These are phyloP conservation scores for Aegilops speltoides DNA, from an alignment of 176 grass and related monocot genomes.

Conservation along the genomic window DNA sequence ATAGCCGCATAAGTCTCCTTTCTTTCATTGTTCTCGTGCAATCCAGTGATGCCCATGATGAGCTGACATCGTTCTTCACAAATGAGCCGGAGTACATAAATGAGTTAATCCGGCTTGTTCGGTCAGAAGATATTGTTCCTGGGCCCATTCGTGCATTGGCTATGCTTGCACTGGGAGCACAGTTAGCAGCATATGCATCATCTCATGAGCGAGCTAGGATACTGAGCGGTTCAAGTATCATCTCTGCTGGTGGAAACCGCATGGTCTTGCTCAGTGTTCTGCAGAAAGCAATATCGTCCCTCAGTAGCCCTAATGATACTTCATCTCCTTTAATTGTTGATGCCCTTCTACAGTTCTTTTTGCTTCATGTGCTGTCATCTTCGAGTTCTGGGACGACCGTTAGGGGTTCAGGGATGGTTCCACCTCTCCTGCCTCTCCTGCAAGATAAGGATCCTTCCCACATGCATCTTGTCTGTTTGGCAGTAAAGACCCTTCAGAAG, in stretches of 20 bases:
- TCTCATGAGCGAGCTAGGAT: conserved; percentile 95
- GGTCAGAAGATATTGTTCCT: conserved; percentile 85
- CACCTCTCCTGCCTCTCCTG: conserved; percentile 80
- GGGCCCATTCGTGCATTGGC: conserved; percentile 78
- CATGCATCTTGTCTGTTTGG: conserved; percentile 85
- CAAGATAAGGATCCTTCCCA: conserved; percentile 83
- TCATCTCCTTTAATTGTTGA: conserved; percentile 92
- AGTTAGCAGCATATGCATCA: conserved; percentile 94
- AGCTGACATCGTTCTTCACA: conserved; percentile 94
- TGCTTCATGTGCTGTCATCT: conserved; percentile 96
- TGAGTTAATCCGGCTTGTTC: conserved; percentile 88
- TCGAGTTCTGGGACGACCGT: conserved; percentile 91
- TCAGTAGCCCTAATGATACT: conserved; percentile 77
- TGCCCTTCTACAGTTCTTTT: conserved; percentile 96
- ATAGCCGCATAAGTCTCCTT: conserved; percentile 96
- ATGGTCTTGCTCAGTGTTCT: conserved; percentile 88
- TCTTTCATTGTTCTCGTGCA: conserved; percentile 94
- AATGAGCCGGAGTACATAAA: conserved; percentile 99
- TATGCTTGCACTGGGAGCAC: conserved; percentile 95
- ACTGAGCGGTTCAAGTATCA: conserved; percentile 85
- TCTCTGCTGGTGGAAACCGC: conserved; percentile 88
- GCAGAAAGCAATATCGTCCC: conserved; percentile 91
- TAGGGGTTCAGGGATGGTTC: conserved; percentile 89
- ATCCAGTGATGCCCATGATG: conserved; percentile 91
- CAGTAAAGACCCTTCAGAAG: conserved; percentile 95